These are phyloP conservation scores for Penicillium soppii DNA, from an alignment of 495 filamentous ascomycete species.

Conservation along the genomic window DNA sequence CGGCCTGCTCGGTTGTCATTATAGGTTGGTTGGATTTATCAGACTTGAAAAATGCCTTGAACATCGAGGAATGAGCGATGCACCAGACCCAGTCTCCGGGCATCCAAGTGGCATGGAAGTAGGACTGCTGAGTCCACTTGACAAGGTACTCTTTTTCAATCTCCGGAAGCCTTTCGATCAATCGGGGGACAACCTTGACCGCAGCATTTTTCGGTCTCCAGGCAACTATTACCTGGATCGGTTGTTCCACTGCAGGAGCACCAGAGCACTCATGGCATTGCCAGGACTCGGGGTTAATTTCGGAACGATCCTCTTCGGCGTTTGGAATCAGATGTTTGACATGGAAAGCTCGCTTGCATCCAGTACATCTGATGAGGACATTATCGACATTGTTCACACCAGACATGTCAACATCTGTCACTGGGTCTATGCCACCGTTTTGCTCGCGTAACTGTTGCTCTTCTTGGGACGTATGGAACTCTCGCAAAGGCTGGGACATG, in stretches of 20 bases:
- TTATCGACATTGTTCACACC: constrained; percentile 73
- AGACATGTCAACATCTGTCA: constrained; percentile 57
- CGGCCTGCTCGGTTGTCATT: constrained; percentile 72
- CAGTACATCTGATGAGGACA: constrained; percentile 77
- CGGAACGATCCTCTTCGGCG: constrained; percentile 29
- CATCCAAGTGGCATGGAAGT: constrained; percentile 79
- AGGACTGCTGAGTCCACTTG: constrained; percentile 79
- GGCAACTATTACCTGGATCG: constrained; percentile 69
- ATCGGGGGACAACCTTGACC: constrained; percentile 29
- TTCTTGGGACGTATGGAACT: constrained; percentile 67
- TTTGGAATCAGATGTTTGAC: constrained; percentile 69
- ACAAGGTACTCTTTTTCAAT: constrained; percentile 85
- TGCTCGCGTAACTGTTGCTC: constrained; percentile 78
- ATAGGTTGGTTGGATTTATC: constrained; percentile 62
- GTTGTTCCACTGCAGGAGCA: constrained; percentile 44
- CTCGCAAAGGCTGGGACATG: constrained; percentile 67
- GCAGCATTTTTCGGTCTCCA: constrained; percentile 72
- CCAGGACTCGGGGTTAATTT: constrained; percentile 67
- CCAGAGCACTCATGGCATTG: constrained; percentile 70
- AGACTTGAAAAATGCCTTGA: constrained; percentile 70
- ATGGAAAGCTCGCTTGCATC: constrained; percentile 79
- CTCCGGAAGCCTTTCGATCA: constrained; percentile 59
- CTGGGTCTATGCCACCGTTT: constrained; percentile 75
- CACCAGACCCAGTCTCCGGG: constrained; percentile 88
- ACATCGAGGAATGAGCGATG: constrained; percentile 59